Base-by-base conservation (phyloP, 2,329 filamentous ascomycete species). In the Verticillium albo-atrum region DNA sequence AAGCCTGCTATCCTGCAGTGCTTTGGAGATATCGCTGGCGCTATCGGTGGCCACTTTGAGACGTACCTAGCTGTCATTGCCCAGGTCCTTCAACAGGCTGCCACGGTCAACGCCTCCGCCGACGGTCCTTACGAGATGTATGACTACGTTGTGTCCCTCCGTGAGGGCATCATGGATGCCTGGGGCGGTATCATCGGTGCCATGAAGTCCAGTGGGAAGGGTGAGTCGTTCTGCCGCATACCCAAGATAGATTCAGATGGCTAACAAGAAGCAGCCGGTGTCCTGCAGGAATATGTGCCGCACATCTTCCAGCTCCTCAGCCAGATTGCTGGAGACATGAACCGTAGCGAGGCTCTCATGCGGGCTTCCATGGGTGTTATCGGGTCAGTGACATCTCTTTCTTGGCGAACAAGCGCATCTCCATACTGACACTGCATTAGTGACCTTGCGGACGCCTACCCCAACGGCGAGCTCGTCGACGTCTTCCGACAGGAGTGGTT, bases 131-230 rank as follows among this genome's bases (percentile, higher is more conserved):
- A 93, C 68, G 95, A 99, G 77, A 96, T 98, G 90, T 89, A 93
- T 60, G 94, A 98, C 76, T 99, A 99, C 72, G 89, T 99, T 67
- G 86, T 96, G 64, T 97, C 93, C 23, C 84, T 99, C 55, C 89
- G 95, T 58, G 96, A 99, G 73, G 95, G 94, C 67, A 98, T 99
- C 66, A 97, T 98, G 89, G 95, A 99, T 81, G 95, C 95, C 34
- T 99, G 96, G 93, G 92, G 93, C 69, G 95, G 95, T 66, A 95
- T 97, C 66, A 92, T 99, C 71, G 88, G 94, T 73, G 92, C 95
- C 57, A 92, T 98, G 89, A 96, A 95, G 81, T 78, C 83, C 56
- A 91, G 89, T 70, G 80, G 80, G 70, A 94, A 94, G 81, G 87
- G 89, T 90, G 75, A 74, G 86, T 20, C 37, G 51, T 4, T 25